A percentile compares a stretch with the other conserved stretches of the same genome.
Conservation (phyloP, 345 rosid species). For the Populus nigra region DNA sequence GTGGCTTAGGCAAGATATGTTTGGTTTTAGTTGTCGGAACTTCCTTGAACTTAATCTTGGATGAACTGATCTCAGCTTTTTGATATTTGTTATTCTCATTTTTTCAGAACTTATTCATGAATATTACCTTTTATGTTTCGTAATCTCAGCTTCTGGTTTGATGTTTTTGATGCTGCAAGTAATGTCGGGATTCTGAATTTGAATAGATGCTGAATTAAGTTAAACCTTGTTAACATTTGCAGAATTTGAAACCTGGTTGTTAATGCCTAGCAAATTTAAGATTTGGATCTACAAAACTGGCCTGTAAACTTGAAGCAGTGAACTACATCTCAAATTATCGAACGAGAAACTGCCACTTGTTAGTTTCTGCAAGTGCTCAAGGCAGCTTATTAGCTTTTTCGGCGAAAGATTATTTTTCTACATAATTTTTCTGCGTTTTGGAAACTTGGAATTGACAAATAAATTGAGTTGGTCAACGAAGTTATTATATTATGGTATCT, state of each 20-base stretch:
- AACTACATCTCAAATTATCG: neutral
- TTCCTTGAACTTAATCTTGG: neutral
- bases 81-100: neutral
- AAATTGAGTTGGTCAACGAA: too few species aligned
- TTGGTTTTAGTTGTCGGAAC: neutral
- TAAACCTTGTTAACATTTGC: neutral
- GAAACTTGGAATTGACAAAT: neutral
- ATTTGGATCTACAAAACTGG: neutral
- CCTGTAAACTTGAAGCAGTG: neutral
- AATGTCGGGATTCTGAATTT: neutral
- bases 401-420: neutral
- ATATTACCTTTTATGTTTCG: neutral
- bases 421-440: neutral
- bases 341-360: neutral
- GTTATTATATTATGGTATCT: too few species aligned
- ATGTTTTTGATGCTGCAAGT: neutral
- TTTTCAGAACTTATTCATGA: neutral
- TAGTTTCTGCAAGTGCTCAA: neutral
- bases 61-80: neutral
- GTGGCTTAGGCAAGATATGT: constrained; percentile 40
- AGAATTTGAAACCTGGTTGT: neutral
- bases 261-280: neutral
- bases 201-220: neutral
- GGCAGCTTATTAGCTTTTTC: neutral
- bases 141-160: neutral